These are phyloP conservation scores for Exophiala spinifera DNA, from an alignment of 2,329 filamentous ascomycete species.

Conservation along the genomic window DNA sequence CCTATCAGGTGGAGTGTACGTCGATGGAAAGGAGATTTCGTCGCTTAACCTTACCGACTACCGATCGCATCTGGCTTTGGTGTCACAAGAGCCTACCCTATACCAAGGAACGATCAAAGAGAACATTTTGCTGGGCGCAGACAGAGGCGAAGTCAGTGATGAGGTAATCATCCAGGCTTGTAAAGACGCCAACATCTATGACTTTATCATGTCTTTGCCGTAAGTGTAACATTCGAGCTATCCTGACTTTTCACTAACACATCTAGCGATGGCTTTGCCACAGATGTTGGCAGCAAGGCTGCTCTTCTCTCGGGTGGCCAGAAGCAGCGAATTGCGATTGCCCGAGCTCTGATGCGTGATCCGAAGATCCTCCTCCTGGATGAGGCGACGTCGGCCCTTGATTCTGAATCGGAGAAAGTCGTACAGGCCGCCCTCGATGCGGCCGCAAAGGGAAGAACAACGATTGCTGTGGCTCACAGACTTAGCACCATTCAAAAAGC, in stretches of 20 bases:
- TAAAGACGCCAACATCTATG: constrained; percentile 87
- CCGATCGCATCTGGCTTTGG: constrained; percentile 76
- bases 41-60: constrained; percentile 82
- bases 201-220: constrained; percentile 82
- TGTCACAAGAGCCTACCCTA: constrained; percentile 89
- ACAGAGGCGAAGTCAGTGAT: constrained; percentile 66
- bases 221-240: constrained; percentile 36
- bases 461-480: constrained; percentile 90
- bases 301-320: constrained; percentile 83
- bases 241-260: constrained; percentile 30
- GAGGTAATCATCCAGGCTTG: constrained; percentile 73
- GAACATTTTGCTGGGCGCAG: constrained; percentile 78
- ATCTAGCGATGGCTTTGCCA: constrained; percentile 70
- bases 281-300: constrained; percentile 82
- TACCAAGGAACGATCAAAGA: constrained; percentile 91
- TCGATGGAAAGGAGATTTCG: constrained; percentile 81
- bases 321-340: constrained; percentile 92
- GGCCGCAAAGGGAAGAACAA: constrained; percentile 79
- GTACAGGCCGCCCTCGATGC: constrained; percentile 72
- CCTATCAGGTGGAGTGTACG: constrained; percentile 70
- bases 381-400: constrained; percentile 62
- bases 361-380: constrained; percentile 83
- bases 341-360: constrained; percentile 83
- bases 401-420: constrained; percentile 51
- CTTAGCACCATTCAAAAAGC: constrained; percentile 92